Percentiles rank a stretch among this genome's conserved stretches.
Evolutionary conservation across 495 filamentous ascomycete genomes (phyloP).

Genomic region (Podospora didyma): DNA sequence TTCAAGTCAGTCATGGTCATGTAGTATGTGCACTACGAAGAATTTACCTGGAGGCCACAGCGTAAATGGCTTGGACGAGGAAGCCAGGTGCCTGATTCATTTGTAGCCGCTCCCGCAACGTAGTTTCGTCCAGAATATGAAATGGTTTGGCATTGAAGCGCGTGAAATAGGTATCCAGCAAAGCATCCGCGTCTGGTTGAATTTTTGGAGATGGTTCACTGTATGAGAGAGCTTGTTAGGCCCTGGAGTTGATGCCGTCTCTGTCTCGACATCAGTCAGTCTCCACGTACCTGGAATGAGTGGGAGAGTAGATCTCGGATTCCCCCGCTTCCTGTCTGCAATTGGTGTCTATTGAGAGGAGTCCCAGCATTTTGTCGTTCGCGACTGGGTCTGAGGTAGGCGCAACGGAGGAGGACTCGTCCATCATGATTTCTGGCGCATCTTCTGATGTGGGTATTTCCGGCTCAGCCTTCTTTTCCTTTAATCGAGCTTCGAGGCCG

Average conservation of each 20-base stretch:
- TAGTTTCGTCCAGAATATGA: slow-evolving; percentile 69
- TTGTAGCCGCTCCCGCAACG: slow-evolving; percentile 62
- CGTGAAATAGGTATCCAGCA: slow-evolving; percentile 73
- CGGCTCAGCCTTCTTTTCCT: slow-evolving; percentile 53
- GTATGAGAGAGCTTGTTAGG: neutral
- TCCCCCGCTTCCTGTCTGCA: slow-evolving; percentile 10
- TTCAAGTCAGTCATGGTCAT: slow-evolving; percentile 10
- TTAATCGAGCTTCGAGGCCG: slow-evolving; percentile 73
- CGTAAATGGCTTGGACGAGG: slow-evolving; percentile 68
- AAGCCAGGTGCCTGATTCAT: slow-evolving; percentile 60
- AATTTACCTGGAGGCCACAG: slow-evolving; percentile 62
- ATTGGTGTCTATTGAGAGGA: neutral
- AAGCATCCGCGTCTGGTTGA: slow-evolving; percentile 44
- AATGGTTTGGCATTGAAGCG: slow-evolving; percentile 76
- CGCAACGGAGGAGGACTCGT: slow-evolving; percentile 14
- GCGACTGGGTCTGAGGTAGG: slow-evolving; percentile 1
- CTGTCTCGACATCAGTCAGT: neutral
- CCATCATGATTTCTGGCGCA: slow-evolving; percentile 7
- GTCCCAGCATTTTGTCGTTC: neutral
- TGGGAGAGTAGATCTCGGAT: slow-evolving; percentile 11
- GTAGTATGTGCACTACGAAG: neutral
- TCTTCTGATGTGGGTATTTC: slow-evolving; percentile 40
- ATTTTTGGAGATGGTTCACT: slow-evolving; percentile 40
- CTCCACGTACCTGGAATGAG: slow-evolving; percentile 7
- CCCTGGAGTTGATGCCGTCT: neutral